Percentiles rank a stretch among this genome's conserved stretches.
Evolutionary conservation across 371 early-diverging fungal genomes (phyloP).

Genomic region (Mortierella sp.): DNA sequence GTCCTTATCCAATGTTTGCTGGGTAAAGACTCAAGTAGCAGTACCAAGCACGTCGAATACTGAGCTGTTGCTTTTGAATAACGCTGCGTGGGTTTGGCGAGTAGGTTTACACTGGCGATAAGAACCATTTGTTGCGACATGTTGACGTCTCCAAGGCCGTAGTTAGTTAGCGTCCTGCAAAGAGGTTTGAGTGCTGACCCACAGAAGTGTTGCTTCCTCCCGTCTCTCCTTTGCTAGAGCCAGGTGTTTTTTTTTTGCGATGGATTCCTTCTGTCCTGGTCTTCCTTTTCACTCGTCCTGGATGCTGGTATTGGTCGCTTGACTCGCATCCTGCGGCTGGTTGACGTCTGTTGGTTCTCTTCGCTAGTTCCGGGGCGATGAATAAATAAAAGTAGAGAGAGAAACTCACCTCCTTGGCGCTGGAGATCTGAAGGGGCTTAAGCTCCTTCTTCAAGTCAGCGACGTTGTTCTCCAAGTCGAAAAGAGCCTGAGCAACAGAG

Average conservation of each 20-base stretch:
- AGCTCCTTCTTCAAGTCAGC: constrained; percentile 97
- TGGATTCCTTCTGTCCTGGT: neutral
- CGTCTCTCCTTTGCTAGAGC: neutral
- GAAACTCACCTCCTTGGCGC: constrained; percentile 93
- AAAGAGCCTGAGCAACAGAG: constrained; percentile 94
- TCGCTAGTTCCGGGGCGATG: neutral
- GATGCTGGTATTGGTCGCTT: neutral
- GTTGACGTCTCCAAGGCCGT: neutral
- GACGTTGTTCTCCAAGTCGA: constrained; percentile 95
- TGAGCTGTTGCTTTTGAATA: neutral
- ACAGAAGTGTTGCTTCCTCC: neutral
- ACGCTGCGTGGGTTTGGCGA: neutral
- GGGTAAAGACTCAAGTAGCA: neutral
- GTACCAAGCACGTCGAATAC: neutral
- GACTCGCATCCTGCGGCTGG: neutral
- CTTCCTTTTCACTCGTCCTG: neutral
- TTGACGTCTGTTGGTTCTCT: neutral
- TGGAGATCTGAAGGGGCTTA: constrained; percentile 91
- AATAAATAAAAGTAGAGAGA: neutral
- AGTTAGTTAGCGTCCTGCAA: neutral
- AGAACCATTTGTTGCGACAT: neutral
- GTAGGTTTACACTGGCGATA: neutral
- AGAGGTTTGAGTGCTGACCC: neutral
- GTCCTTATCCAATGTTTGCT: neutral
- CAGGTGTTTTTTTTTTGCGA: neutral